Evolutionary conservation across 192 early-diverging fungal species (phyloP), one percentile per base, ranked within the genome.

Genomic region (Coemansia sp.): DNA sequence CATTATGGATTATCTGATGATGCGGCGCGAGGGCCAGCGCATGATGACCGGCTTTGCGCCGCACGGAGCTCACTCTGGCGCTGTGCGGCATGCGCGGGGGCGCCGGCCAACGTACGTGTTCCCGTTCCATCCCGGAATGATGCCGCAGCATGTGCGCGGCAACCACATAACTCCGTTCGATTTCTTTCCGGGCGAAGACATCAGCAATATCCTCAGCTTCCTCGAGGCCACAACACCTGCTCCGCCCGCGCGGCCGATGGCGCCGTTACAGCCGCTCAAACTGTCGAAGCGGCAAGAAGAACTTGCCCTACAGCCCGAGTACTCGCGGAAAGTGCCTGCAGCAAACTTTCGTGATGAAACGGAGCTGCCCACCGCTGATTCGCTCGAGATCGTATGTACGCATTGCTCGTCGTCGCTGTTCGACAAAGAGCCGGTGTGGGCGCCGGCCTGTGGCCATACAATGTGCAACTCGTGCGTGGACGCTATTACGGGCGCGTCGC

Each of bases 391-490:
- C 14, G 73, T 82, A 24, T 82, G 79, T 27, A 53, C 64, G 9
- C 60, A 64, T 21, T 82, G 79, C 58, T 29, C 52, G 0, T 45
- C 38, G 5, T 43, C 70, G 38, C 57, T 82, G 38, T 70, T 49
- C 21, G 79, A 72, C 39, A 64, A 65, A 35, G 66, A 72, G 29
- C 66, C 74, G 12, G 53, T 67, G 50, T 82, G 79, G 79, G 79
- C 79, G 1, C 64, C 79, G 10, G 10, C 64, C 23, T 82, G 79
- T 24, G 79, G 79, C 51, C 79, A 82, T 43, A 52, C 76, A 24
- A 25, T 82, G 17, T 82, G 79, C 66, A 76, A 63, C 43, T 11
- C 49, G 21, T 82, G 79, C 50, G 66, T 72, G 54, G 74, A 60
- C 4, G 60, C 21, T 45, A 56, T 76, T 24, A 25, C 65, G 5